Percentiles rank a stretch among this genome's conserved stretches.
Conservation (phyloP, 371 early-diverging fungal genomes). For the Circinella minor region DNA sequence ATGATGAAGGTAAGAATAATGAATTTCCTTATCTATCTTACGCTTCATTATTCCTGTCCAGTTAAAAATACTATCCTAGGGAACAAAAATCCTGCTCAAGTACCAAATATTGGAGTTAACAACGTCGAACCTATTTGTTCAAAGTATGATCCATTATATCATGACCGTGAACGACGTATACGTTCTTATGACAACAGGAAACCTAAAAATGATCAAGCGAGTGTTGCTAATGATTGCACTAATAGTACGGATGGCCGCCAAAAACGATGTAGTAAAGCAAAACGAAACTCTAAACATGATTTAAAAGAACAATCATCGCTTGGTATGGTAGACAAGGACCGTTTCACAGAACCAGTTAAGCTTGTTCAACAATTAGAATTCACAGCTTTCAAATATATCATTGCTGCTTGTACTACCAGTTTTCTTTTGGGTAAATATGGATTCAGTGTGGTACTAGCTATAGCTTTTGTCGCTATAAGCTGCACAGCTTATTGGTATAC, state of each 20-base stretch:
- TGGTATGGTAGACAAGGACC: not conserved
- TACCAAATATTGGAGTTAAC: not conserved
- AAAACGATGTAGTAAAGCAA: not conserved
- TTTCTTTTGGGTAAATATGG: slow-evolving; percentile 34
- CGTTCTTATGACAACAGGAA: not conserved
- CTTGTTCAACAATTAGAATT: slow-evolving; percentile 30
- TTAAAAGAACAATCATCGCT: not conserved
- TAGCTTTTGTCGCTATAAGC: slow-evolving; percentile 18
- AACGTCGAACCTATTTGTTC: not conserved
- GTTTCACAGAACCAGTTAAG: slow-evolving; percentile 21
- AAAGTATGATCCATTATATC: not conserved
- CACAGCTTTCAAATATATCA: slow-evolving; percentile 39
- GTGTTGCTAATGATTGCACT: not conserved
- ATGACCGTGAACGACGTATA: not conserved
- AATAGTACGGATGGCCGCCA: not conserved
- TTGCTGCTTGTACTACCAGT: slow-evolving; percentile 22
- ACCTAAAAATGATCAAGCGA: not conserved
- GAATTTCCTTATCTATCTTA: too few species aligned
- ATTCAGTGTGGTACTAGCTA: slow-evolving; percentile 27
- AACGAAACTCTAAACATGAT: not conserved
- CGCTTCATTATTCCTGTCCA: too few species aligned
- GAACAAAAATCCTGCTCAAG: not conserved
- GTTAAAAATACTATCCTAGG: too few species aligned
- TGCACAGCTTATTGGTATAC: slow-evolving; percentile 39
- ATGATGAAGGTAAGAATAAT: not conserved